Evolutionary conservation across 306 rosid species (phyloP).

Genomic region (Prunus campanulata): DNA sequence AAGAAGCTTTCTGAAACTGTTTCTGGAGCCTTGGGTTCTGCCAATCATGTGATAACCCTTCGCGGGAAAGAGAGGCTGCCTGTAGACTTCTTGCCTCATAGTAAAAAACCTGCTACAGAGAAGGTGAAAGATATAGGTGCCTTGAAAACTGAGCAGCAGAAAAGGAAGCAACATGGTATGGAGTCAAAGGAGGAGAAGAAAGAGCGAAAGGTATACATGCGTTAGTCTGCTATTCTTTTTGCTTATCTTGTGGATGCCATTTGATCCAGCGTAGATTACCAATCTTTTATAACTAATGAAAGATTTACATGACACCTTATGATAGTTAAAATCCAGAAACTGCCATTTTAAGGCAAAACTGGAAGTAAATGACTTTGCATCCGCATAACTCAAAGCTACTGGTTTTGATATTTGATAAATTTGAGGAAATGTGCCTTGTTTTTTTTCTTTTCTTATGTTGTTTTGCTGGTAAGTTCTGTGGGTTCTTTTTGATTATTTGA

Average conservation of each 20-base stretch:
- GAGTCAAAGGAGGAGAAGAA: slow-evolving; percentile 88
- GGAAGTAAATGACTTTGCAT: not conserved
- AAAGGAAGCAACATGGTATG: slow-evolving; percentile 65
- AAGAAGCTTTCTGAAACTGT: slow-evolving; percentile 70
- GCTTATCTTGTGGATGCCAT: not conserved
- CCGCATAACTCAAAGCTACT: not conserved
- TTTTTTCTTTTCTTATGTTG: not conserved
- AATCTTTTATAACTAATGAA: not conserved
- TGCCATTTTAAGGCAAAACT: not conserved
- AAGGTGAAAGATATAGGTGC: slow-evolving; percentile 37
- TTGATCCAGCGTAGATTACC: not conserved
- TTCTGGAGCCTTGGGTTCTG: slow-evolving; percentile 48
- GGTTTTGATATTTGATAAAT: not conserved
- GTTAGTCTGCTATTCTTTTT: not conserved
- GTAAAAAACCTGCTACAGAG: slow-evolving; percentile 47
- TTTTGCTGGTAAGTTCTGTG: not conserved
- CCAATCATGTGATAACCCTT: slow-evolving; percentile 57
- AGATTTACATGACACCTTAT: not conserved
- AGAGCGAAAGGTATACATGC: slow-evolving; percentile 74
- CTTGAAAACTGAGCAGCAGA: slow-evolving; percentile 48
- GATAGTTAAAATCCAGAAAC: not conserved
- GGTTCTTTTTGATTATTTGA: not conserved
- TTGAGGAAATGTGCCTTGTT: not conserved
- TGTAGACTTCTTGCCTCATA: slow-evolving; percentile 61
- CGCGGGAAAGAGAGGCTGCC: slow-evolving; percentile 82